Base-by-base conservation (phyloP, 2,329 filamentous ascomycete species). In the Sarocladiaceae sp. region DNA sequence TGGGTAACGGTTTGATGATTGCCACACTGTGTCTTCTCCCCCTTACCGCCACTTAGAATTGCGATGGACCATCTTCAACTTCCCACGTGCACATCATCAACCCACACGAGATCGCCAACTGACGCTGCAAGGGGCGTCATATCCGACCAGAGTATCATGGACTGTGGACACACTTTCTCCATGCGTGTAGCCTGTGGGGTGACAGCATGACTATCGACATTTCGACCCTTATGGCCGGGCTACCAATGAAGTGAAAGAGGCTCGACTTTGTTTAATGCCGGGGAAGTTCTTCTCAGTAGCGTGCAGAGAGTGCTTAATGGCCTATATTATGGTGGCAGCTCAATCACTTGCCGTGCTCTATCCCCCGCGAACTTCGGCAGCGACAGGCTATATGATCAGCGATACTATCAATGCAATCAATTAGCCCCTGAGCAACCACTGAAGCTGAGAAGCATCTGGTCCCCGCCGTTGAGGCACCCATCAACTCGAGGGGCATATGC, bases 351-450 rank as follows among this genome's bases (percentile, higher is more conserved):
- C 33, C 33, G 33, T 36, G 7, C 33, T 36, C 6, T 36, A 36
- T 36, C 15, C 33, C 15, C 33, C 33, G 15, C 33, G 18, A 36
- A 36, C n/a, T n/a, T n/a, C n/a, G n/a, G n/a, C n/a, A 36, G 33
- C 15, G 33, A n/a, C 33, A 36, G 37, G 37, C 11, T 22, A 40
- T 40, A 40, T 22, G 37, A 23, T 40, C 37, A 40, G 37, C 37
- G 20, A 40, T 6, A 10, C 17, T 40, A 23, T 40, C 37, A 37
- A 40, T 40, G 37, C 37, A 22, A 8, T 20, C 8, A 15, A 31
- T 71, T 99, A 95, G 65, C 96, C 96, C 69, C 94, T 86, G 44
- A 88, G 79, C 67, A 96, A 97, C 2, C 99, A 78, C 48, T 89
- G n/a, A n/a, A n/a, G n/a, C n/a, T n/a, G n/a, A n/a, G n/a, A n/a